phyloP scores from a whole-genome alignment of 805 yeast species.

The Starmerella stigmatis region DNA sequence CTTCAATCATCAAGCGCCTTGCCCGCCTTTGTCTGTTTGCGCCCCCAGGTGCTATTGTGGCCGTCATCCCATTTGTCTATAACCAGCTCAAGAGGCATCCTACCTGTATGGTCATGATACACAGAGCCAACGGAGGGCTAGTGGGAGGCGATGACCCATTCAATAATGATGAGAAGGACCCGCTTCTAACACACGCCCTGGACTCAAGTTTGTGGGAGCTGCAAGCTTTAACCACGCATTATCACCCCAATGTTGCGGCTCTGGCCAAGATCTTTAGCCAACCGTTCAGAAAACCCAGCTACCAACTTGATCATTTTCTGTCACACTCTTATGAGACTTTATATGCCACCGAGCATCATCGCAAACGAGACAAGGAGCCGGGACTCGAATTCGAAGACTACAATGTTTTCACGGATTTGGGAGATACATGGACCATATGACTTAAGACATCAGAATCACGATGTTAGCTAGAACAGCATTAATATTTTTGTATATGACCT shows the following conservation, averaged over 20 bases:
- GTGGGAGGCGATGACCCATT: conserved; percentile 47
- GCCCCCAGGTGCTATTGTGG: conserved; percentile 81
- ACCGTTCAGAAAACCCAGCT: conserved; percentile 73
- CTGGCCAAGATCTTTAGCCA: conserved; percentile 79
- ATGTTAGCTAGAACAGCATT: not conserved
- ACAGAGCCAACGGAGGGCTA: conserved; percentile 30
- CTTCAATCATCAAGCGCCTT: conserved; percentile 77
- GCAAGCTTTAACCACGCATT: conserved; percentile 66
- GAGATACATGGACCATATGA: not conserved
- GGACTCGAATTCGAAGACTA: conserved; percentile 51
- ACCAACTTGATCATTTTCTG: conserved; percentile 86
- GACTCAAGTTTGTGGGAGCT: conserved; percentile 89
- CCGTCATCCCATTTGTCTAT: conserved; percentile 81
- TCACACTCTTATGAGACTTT: conserved; percentile 77
- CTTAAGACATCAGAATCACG: not conserved
- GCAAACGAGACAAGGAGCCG: conserved; percentile 36
- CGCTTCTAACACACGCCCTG: conserved; percentile 67
- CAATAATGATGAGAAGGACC: conserved; percentile 54
- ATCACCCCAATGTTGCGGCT: conserved; percentile 92
- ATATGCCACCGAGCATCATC: conserved; percentile 40
- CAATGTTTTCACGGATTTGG: conserved; percentile 12
- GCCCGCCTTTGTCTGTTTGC: conserved; percentile 65
- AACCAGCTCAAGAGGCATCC: conserved; percentile 87
- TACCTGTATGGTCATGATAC: conserved; percentile 82
- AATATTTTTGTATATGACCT: too few species aligned